Evolutionary conservation across 352 stramenopile genomes (phyloP), one percentile per base, ranked within the genome.

Genomic region (Globisporangium alternatum): DNA sequence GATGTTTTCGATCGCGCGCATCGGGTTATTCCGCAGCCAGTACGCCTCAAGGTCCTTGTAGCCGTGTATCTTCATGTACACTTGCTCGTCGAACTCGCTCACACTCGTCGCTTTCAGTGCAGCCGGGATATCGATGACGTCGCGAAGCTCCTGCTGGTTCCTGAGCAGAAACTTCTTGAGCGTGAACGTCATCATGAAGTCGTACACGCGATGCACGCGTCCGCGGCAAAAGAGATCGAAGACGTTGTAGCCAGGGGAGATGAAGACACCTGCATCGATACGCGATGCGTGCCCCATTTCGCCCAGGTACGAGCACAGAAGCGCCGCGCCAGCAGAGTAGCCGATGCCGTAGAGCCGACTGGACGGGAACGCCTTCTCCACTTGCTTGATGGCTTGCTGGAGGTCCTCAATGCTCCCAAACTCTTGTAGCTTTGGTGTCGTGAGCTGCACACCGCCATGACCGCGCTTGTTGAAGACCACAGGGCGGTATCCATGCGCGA

Each of bases 391-490:
- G 0, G 77, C 85, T 41, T 85, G 55, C 43, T 72, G 31, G 21
- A 92, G 71, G 56, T 93, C 85, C 22, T 68, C 64, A 0, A 89
- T 76, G 54, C 75, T 88, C n/a, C 85, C 85, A 67, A 93, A 93
- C 19, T 58, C 69, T 60, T 93, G 85, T 10, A 93, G 70, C 67
- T 75, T 86, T 30, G 85, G 83, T 3, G 81, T 91, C 15, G 78
- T 28, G 28, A 93, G 75, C 48, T 70, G 67, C 45, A 90, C 49
- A 5, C 83, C 82, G 25, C 86, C 86, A 35, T 95, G 86, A 10
- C 86, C 86, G 54, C 86, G 77, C 72, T 95, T 95, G 69, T 93
- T 95, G 60, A 93, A 95, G 22, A 91, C 86, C 8, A 95, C 86
- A 5, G 86, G 83, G 2, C 86, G 80, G 70, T 90, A 93, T 8